These are phyloP conservation scores for Holtermanniella nyarrowii DNA, from an alignment of 768 basidiomycete genomes.

Conservation along the genomic window DNA sequence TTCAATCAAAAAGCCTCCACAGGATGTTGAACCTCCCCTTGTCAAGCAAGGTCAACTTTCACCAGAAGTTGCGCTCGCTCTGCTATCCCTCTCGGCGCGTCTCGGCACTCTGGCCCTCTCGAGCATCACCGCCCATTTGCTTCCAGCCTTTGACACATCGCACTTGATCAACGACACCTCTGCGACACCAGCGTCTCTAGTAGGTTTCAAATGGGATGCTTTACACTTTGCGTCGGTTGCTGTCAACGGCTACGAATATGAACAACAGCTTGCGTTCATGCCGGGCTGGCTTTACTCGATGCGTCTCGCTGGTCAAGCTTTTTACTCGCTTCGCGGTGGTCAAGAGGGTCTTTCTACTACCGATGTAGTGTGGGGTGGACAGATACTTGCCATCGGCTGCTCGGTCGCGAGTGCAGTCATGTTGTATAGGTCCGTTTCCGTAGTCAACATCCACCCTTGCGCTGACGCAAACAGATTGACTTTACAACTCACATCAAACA, in stretches of 20 bases:
- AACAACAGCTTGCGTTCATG: conserved; percentile 82
- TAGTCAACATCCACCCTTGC: conserved; percentile 47
- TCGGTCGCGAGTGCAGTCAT: conserved; percentile 24
- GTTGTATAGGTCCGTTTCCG: conserved; percentile 40
- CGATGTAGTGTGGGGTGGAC: conserved; percentile 22
- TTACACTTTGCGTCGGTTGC: conserved; percentile 72
- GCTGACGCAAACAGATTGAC: conserved; percentile 45
- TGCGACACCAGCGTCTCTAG: too few species aligned
- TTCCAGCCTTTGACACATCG: conserved; percentile 26
- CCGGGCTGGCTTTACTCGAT: conserved; percentile 57
- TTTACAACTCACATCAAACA: conserved; percentile 49
- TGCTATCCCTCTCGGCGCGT: conserved; percentile 8
- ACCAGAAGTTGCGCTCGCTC: too few species aligned
- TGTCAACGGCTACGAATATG: conserved; percentile 50
- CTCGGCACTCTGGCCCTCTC: conserved; percentile 10
- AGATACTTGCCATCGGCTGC: conserved; percentile 14
- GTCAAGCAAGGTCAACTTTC: too few species aligned
- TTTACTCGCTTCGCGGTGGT: not conserved
- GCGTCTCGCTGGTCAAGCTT: conserved; percentile 30
- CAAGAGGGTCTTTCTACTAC: conserved; percentile 2
- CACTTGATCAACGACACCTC: conserved; percentile 1
- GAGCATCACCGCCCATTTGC: not conserved
- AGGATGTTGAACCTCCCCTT: too few species aligned
- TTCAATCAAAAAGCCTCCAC: too few species aligned
- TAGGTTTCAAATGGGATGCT: conserved; percentile 72